A percentile compares a stretch with the other conserved stretches of the same genome.
These are phyloP conservation scores for Dictyostelium purpureum DNA, from an alignment of 78 protist genomes.

Conservation along the genomic window DNA sequence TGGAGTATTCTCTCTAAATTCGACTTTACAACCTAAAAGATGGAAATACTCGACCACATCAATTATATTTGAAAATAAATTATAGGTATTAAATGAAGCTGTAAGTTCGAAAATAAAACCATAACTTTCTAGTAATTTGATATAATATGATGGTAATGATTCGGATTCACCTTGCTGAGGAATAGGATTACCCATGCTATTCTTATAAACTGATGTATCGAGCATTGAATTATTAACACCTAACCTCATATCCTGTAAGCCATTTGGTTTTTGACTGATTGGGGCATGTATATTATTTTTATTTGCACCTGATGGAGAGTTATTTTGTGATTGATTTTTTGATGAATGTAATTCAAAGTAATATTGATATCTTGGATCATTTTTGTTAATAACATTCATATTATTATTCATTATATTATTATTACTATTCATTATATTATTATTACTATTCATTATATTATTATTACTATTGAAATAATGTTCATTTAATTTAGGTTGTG, in stretches of 20 bases:
- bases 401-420: too few relatives aligned
- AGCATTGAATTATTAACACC: too few relatives aligned
- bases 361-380: neutral
- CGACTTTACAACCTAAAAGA: neutral
- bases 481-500: neutral
- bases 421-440: too few relatives aligned
- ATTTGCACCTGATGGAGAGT: neutral
- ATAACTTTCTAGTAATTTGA: neutral
- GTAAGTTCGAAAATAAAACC: constrained; percentile 23
- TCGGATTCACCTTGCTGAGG: neutral
- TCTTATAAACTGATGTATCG: neutral
- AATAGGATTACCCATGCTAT: neutral
- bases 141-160: neutral
- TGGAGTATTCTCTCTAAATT: neutral
- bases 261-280: too few relatives aligned
- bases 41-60: neutral
- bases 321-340: neutral
- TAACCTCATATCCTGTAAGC: too few relatives aligned
- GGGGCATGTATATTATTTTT: neutral
- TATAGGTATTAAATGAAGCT: neutral
- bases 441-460: neutral
- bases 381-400: too few relatives aligned
- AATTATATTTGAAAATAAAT: neutral
- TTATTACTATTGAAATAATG: neutral
- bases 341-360: neutral